A percentile compares a stretch with the other conserved stretches of the same genome.
Conservation (phyloP, 2,329 filamentous ascomycete species). For the Aschersonia sp. region DNA sequence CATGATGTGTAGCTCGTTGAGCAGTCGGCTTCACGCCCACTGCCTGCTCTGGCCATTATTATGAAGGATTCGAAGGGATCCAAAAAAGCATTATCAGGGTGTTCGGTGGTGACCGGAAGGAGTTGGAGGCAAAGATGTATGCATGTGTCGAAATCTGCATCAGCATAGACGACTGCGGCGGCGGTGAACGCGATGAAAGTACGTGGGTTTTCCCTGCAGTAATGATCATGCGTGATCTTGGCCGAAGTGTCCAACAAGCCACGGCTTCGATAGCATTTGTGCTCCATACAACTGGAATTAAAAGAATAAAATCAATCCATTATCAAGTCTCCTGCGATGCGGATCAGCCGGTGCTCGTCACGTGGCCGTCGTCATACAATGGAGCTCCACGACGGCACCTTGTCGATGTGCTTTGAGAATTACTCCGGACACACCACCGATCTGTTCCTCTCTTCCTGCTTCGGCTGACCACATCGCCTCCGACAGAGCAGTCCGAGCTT, state of each 20-base stretch:
- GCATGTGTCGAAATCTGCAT: not conserved
- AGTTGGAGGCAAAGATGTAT: not conserved
- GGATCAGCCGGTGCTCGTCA: not conserved
- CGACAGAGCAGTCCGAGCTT: not conserved
- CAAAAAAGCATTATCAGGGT: not conserved
- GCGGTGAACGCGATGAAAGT: too few relatives aligned
- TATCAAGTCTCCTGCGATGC: not conserved
- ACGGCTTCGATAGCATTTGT: too few relatives aligned
- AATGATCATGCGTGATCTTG: too few relatives aligned
- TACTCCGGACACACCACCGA: not conserved
- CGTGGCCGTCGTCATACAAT: slow-evolving; percentile 4
- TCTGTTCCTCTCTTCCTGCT: not conserved
- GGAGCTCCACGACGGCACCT: not conserved
- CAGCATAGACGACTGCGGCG: too few relatives aligned
- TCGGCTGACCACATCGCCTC: not conserved
- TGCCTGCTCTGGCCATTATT: too few relatives aligned
- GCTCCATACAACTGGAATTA: too few relatives aligned
- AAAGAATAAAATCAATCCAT: too few relatives aligned
- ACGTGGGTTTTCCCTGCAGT: too few relatives aligned
- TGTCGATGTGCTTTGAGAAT: too few relatives aligned
- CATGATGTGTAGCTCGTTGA: not conserved
- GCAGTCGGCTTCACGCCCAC: not conserved
- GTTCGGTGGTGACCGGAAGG: not conserved
- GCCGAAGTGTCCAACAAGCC: too few relatives aligned
- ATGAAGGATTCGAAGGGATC: not conserved